These are phyloP conservation scores for Strigomonas galati DNA, from an alignment of 208 protist genomes.

Conservation along the genomic window DNA sequence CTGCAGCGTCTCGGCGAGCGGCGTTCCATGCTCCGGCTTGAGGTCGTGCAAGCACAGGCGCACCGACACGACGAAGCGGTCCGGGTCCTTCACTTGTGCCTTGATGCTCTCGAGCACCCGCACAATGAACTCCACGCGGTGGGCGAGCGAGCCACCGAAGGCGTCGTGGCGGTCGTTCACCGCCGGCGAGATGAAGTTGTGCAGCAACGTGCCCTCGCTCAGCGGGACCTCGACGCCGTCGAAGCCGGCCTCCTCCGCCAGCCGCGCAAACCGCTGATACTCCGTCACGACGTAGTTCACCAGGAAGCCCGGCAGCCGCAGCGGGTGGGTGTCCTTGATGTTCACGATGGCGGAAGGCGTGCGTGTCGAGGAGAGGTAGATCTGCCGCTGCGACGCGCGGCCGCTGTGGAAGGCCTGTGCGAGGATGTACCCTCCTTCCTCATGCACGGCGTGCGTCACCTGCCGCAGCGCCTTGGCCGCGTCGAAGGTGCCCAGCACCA, in stretches of 20 bases:
- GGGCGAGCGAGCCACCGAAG: conserved; percentile 81
- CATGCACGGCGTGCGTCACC: conserved; percentile 88
- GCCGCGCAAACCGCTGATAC: conserved; percentile 76
- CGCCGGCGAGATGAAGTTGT: conserved; percentile 89
- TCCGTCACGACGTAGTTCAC: conserved; percentile 84
- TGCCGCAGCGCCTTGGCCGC: conserved; percentile 61
- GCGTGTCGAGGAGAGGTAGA: conserved; percentile 53
- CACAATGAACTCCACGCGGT: conserved; percentile 78
- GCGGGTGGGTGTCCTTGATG: conserved; percentile 43
- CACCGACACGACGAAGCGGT: conserved; percentile 89
- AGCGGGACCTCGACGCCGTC: conserved; percentile 95
- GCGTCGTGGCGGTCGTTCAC: conserved; percentile 88
- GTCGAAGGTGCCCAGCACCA: conserved; percentile 71
- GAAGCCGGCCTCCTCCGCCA: conserved; percentile 93
- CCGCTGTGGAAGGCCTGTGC: conserved; percentile 93
- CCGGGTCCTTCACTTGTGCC: conserved; percentile 30
- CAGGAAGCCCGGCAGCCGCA: conserved; percentile 43
- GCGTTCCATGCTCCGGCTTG: conserved; percentile 50
- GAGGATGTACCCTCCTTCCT: conserved; percentile 80
- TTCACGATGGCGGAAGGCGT: conserved; percentile 64
- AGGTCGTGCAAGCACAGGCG: conserved; percentile 93
- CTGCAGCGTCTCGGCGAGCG: conserved; percentile 79
- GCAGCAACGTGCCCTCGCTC: conserved; percentile 92
- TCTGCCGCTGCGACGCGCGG: conserved; percentile 57
- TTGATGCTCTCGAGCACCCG: conserved; percentile 79